Evolutionary conservation across 1,284 basidiomycete species (phyloP).

Genomic region (Ceratorhiza oryzae-sativae): DNA sequence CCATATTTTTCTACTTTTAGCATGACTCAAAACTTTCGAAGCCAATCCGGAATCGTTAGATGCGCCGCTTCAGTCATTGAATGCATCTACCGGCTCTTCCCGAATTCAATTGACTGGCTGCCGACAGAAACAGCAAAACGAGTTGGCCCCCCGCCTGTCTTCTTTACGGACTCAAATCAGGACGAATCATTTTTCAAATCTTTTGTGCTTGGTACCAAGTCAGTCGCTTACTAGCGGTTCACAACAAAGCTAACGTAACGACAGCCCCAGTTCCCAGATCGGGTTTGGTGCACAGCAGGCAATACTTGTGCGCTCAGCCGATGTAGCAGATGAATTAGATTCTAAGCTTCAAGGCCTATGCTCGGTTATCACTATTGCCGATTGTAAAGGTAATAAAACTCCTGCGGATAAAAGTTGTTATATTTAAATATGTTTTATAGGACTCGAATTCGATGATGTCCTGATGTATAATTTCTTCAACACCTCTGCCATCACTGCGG

Average conservation of each 20-base stretch:
- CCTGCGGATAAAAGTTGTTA: no score
- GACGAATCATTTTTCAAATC: neutral
- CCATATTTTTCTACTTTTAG: constrained; percentile 35
- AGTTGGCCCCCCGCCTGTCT: constrained; percentile 20
- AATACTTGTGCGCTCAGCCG: constrained; percentile 72
- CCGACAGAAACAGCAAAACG: constrained; percentile 15
- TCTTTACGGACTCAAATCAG: constrained; percentile 2
- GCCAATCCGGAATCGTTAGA: constrained; percentile 40
- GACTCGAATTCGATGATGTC: constrained; percentile 23
- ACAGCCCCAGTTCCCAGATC: neutral
- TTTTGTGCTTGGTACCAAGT: constrained; percentile 1
- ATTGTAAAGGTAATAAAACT: constrained; percentile 18
- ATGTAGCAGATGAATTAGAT: constrained; percentile 59
- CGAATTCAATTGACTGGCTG: constrained; percentile 39
- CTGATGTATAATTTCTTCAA: constrained; percentile 41
- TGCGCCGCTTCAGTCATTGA: constrained; percentile 35
- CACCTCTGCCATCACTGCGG: neutral
- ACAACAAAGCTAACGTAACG: no score
- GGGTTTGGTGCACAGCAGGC: constrained; percentile 34
- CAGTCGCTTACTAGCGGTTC: neutral
- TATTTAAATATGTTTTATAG: no score
- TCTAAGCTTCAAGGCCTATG: constrained; percentile 63
- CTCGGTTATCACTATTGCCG: constrained; percentile 55
- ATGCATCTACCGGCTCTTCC: constrained; percentile 33
- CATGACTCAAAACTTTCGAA: constrained; percentile 39